A percentile compares a stretch with the other conserved stretches of the same genome.
Evolutionary conservation across 768 basidiomycete species (phyloP).

Genomic region (Fibroporia radiculosa): DNA sequence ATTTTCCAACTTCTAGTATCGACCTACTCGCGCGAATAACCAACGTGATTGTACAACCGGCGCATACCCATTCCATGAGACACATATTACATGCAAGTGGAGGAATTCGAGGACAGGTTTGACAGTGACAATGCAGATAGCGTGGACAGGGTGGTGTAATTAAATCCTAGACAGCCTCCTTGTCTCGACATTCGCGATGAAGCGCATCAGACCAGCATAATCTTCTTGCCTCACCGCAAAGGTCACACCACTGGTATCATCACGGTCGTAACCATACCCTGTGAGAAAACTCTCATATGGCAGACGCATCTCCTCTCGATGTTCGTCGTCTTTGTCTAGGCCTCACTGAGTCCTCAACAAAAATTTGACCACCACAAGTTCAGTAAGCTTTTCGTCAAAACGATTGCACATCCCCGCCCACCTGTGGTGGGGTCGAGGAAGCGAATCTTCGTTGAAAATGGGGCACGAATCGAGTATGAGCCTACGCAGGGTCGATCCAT

Average conservation of each 20-base stretch:
- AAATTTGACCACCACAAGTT: slow-evolving; percentile 6
- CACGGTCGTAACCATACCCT: neutral
- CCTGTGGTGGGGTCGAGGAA: too few relatives aligned
- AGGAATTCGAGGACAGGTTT: too few relatives aligned
- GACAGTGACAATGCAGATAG: too few relatives aligned
- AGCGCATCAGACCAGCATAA: too few relatives aligned
- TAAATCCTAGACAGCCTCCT: too few relatives aligned
- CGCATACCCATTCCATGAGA: too few relatives aligned
- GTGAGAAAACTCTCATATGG: slow-evolving; percentile 2
- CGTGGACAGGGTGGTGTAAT: too few relatives aligned
- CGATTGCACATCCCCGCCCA: slow-evolving; percentile 12
- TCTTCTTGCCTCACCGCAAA: neutral
- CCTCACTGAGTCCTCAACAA: slow-evolving; percentile 9
- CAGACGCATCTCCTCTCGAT: neutral
- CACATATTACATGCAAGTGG: too few relatives aligned
- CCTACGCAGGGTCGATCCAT: slow-evolving; percentile 6
- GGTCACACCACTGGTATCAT: neutral
- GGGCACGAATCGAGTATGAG: slow-evolving; percentile 16
- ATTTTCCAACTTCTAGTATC: too few relatives aligned
- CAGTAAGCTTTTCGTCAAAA: slow-evolving; percentile 9
- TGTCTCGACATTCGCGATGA: too few relatives aligned
- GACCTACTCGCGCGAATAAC: too few relatives aligned
- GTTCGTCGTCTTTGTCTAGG: slow-evolving; percentile 4
- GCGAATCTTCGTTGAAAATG: slow-evolving; percentile 6
- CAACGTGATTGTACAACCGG: too few relatives aligned